These are phyloP conservation scores for Trametes versicolor DNA, from an alignment of 1,284 basidiomycete genomes.

Conservation along the genomic window DNA sequence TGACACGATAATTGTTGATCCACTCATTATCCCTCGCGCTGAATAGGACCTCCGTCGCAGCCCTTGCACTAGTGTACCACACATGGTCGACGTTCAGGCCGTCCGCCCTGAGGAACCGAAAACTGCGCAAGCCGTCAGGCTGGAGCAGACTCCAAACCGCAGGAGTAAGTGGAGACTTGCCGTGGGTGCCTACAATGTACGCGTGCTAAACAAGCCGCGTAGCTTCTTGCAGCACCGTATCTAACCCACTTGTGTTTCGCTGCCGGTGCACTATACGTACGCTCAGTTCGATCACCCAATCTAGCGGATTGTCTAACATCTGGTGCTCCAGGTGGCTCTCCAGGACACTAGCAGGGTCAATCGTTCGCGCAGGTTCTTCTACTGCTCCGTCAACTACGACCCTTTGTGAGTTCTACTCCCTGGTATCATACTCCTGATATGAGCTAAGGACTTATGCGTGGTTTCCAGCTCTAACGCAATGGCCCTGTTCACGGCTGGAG, in stretches of 20 bases:
- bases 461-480: constrained; percentile 23
- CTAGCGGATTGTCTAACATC: background rate
- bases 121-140: background rate
- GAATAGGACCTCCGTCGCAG: constrained; percentile 33
- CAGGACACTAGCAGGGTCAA: constrained; percentile 38
- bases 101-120: background rate
- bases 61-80: constrained; percentile 34
- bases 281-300: background rate
- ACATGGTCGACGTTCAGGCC: constrained; percentile 34
- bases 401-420: constrained; percentile 32
- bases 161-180: constrained; percentile 20
- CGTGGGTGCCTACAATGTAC: background rate
- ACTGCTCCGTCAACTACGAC: constrained; percentile 40
- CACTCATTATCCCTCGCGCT: background rate
- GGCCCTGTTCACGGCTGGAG: constrained; percentile 33
- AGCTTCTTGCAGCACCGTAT: constrained; percentile 37
- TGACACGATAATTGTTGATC: constrained; percentile 7
- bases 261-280: constrained; percentile 35
- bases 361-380: constrained; percentile 38
- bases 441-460: background rate
- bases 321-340: constrained; percentile 29
- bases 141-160: constrained; percentile 14
- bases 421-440: background rate
- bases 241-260: constrained; percentile 36
- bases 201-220: background rate